Evolutionary conservation across 1,139 yeast species (phyloP).

Genomic region (Yueomyces sp.): DNA sequence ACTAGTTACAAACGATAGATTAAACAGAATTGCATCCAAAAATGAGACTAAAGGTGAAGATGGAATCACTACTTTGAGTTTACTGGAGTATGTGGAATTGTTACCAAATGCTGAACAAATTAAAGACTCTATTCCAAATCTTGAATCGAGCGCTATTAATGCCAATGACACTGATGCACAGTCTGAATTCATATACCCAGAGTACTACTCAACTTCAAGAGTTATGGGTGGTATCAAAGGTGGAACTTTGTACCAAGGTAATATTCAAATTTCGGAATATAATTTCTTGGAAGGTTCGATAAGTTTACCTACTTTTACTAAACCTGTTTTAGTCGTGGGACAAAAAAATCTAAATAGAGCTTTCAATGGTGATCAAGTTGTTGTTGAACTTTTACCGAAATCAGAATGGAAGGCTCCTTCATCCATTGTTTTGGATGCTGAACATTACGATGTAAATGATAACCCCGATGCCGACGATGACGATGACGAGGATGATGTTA

Average conservation of each 20-base stretch:
- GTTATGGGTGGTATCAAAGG: slow-evolving; percentile 82
- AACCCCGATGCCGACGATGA: slow-evolving; percentile 46
- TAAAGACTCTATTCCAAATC: slow-evolving; percentile 66
- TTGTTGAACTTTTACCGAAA: slow-evolving; percentile 79
- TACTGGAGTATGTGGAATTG: slow-evolving; percentile 55
- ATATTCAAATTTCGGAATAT: slow-evolving; percentile 66
- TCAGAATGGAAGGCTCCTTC: slow-evolving; percentile 85
- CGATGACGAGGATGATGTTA: slow-evolving; percentile 26
- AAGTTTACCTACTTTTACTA: slow-evolving; percentile 58
- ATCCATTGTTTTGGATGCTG: slow-evolving; percentile 66
- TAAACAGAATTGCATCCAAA: slow-evolving; percentile 47
- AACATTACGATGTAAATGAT: slow-evolving; percentile 46
- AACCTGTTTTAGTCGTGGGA: slow-evolving; percentile 74
- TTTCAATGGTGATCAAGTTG: slow-evolving; percentile 84
- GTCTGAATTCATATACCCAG: slow-evolving; percentile 53
- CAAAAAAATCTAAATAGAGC: slow-evolving; percentile 79
- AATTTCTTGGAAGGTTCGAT: slow-evolving; percentile 85
- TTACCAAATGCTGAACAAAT: slow-evolving; percentile 68
- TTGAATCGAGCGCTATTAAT: slow-evolving; percentile 24
- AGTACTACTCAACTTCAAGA: slow-evolving; percentile 69
- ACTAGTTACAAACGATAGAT: slow-evolving; percentile 67
- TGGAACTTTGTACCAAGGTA: slow-evolving; percentile 82
- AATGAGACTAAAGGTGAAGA: slow-evolving; percentile 28
- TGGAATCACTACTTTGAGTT: slow-evolving; percentile 42
- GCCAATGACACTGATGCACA: slow-evolving; percentile 20